A percentile compares a stretch with the other conserved stretches of the same genome.
These are phyloP conservation scores for Lasiodiplodia theobromae DNA, from an alignment of 2,329 filamentous ascomycete genomes.

Conservation along the genomic window DNA sequence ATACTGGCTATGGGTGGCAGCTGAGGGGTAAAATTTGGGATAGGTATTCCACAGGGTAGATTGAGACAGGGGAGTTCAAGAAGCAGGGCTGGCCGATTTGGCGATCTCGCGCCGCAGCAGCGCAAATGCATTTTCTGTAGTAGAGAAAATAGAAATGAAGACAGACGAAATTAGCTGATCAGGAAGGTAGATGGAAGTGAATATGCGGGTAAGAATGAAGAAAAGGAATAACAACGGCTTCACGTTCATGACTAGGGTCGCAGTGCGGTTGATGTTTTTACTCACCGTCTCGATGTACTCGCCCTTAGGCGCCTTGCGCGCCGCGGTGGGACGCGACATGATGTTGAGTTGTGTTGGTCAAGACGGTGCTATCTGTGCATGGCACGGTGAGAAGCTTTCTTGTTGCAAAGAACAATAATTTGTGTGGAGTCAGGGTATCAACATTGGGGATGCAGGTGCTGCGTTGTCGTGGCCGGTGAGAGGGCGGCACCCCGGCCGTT, in stretches of 20 bases:
- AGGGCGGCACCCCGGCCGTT: too few species aligned
- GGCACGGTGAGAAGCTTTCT: neutral
- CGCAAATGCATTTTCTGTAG: neutral
- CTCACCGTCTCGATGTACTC: conserved; percentile 96
- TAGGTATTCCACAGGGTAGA: neutral
- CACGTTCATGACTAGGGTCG: neutral
- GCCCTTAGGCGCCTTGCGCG: conserved; percentile 74
- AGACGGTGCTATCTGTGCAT: conserved; percentile 7
- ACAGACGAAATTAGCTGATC: neutral
- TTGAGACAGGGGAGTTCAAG: neutral
- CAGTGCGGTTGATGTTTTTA: conserved; percentile 17
- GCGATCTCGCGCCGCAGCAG: neutral
- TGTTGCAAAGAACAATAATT: neutral
- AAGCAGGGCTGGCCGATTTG: neutral
- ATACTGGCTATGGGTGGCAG: neutral
- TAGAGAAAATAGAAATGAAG: neutral
- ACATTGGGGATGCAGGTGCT: neutral
- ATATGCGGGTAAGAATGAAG: neutral
- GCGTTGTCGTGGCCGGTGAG: neutral
- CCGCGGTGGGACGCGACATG: conserved; percentile 52
- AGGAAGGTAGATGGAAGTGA: neutral
- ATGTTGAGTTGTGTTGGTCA: conserved; percentile 4
- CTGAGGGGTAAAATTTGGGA: neutral
- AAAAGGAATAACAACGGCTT: neutral
- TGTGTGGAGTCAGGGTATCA: neutral